Evolutionary conservation across 2,329 filamentous ascomycete genomes (phyloP).

Genomic region (Ceratocystis cacaofunesta): DNA sequence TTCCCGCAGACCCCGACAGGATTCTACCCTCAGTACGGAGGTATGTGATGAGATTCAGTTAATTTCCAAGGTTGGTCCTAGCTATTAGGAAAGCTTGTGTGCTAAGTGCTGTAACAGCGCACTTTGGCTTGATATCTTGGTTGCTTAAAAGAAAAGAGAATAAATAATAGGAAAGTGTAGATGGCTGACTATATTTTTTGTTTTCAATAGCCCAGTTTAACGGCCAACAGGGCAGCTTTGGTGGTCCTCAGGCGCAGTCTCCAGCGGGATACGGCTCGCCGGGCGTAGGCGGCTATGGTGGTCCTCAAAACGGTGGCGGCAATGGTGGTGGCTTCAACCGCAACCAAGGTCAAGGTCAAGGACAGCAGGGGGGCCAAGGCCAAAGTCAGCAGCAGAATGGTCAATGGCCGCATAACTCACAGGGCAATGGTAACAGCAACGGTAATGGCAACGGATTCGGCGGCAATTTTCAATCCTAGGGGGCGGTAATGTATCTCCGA

Average conservation of each 20-base stretch:
- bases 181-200: conserved; percentile 20
- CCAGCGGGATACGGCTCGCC: conserved; percentile 49
- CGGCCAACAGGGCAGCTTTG: conserved; percentile 54
- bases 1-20: conserved; percentile 65
- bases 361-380: conserved; percentile 27
- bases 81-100: not conserved
- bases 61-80: not conserved
- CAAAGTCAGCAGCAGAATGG: conserved; percentile 35
- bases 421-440: conserved; percentile 21
- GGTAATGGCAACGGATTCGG: conserved; percentile 37
- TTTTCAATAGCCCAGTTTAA: conserved; percentile 35
- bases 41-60: conserved; percentile 32
- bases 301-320: conserved; percentile 61
- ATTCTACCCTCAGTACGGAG: conserved; percentile 91
- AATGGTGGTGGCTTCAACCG: conserved; percentile 46
- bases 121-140: not conserved
- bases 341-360: conserved; percentile 34
- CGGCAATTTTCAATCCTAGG: conserved; percentile 45
- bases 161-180: conserved; percentile 4
- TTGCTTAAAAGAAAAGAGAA: not conserved
- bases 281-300: conserved; percentile 54
- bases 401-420: conserved; percentile 39
- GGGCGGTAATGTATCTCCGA: not conserved
- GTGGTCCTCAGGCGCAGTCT: conserved; percentile 41
- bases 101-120: not conserved